phyloP scores from a whole-genome alignment of 164 flowering plant species.

The Stephania yunnanensis region DNA sequence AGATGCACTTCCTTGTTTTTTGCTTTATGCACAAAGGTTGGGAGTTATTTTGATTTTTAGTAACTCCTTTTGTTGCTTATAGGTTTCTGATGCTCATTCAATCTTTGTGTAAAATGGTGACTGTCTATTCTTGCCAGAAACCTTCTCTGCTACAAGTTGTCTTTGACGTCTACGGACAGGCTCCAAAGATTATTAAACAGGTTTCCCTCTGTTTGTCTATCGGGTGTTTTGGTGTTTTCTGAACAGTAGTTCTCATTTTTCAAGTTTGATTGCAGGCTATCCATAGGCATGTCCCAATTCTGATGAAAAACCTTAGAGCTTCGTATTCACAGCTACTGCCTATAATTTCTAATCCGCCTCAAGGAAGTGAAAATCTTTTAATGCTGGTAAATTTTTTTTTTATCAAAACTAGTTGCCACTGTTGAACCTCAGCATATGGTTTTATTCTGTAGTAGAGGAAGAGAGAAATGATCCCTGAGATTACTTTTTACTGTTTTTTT shows the following conservation, averaged over 20 bases:
- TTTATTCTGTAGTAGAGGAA: neutral
- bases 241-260: neutral
- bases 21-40: slow-evolving; percentile 90
- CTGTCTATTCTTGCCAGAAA: slow-evolving; percentile 46
- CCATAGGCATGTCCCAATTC: slow-evolving; percentile 83
- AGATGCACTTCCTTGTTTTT: slow-evolving; percentile 73
- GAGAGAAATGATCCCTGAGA: neutral
- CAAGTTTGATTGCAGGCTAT: slow-evolving; percentile 54
- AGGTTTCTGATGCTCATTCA: neutral
- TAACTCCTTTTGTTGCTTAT: neutral
- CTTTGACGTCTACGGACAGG: slow-evolving; percentile 67
- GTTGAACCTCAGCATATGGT: slow-evolving; percentile 1
- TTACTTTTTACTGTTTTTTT: slow-evolving; percentile 15
- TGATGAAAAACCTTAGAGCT: slow-evolving; percentile 72
- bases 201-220: slow-evolving; percentile 24
- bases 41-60: slow-evolving; percentile 2
- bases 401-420: neutral
- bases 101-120: neutral
- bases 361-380: slow-evolving; percentile 91
- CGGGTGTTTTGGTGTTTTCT: neutral
- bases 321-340: slow-evolving; percentile 65
- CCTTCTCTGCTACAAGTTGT: slow-evolving; percentile 80
- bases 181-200: slow-evolving; percentile 84
- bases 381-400: slow-evolving; percentile 44
- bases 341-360: slow-evolving; percentile 89